Evolutionary conservation across 78 protist genomes (phyloP), one percentile per base, ranked within the genome.

Genomic region (Monosiga brevicollis): DNA sequence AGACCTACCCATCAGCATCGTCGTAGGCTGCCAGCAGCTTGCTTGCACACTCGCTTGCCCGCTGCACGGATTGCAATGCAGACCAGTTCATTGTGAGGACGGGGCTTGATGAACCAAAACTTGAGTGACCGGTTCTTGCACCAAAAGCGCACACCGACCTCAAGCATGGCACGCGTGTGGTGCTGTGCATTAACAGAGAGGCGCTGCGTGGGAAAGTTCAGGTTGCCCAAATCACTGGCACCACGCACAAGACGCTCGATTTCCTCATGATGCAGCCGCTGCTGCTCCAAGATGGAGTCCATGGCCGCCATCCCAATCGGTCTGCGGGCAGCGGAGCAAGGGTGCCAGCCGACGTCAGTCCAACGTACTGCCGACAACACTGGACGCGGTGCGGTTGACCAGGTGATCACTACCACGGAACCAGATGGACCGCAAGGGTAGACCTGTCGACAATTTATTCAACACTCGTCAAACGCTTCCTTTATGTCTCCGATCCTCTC

Each of bases 1-100:
- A 42, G 0, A 70, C 89, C 0, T 80, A 87, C 90, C 83, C 73
- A 73, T 91, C 91, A 24, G 62, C 78, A 72, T 91, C 94, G 34
- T 38, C 38, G 75, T 91, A 91, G 34, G 86, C 82, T 29, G 78
- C 82, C 43, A 23, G 3, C 29, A 91, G 84, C 22, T 84, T 36
- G 42, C 79, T 84, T 23, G 86, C 86, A 72, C 90, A 75, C 25
- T 79, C 79, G 0, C 73, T 37, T 34, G 87, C 78, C 22, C 84
- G 49, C 36, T 86, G 15, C 10, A 72, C 10, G 26, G 10, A 29
- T 6, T 20, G 76, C 11, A 32, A 72, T 25, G 11, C 10, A 72
- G 76, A 20, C 10, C 23, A 72, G 23, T 20, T 72, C 26, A 72
- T 72, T 32, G 37, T 29, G 10, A 25, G 36, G 10, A 20, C 11